Evolutionary conservation across 768 basidiomycete genomes (phyloP), one percentile per base, ranked within the genome.

Genomic region (Agrocybe praecox): DNA sequence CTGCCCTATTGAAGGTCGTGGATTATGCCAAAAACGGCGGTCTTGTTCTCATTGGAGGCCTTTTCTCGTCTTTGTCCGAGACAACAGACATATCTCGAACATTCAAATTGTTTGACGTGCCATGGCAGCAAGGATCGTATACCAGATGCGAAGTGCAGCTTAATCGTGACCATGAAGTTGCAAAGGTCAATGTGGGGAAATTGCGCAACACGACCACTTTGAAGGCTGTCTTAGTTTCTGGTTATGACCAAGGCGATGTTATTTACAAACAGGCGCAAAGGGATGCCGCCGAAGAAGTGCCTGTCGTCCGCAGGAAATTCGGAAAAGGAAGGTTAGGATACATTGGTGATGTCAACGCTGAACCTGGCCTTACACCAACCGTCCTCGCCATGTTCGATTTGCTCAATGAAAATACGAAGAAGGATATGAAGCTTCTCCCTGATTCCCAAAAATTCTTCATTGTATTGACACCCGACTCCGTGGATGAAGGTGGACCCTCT

Each of bases 381-480:
- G 34, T 74, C 17, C 64, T 75, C 33, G 68, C 69, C n/a, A 70
- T 77, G 71, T 60, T 75, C 23, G 69, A 64, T 8, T 50, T 73
- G 18, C 61, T 67, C 44, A 56, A 51, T 12, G 34, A 34, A 10
- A 34, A 24, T 9, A 9, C 26, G 9, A 29, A 29, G 26, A 29
- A 29, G 40, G 22, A 24, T 52, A 40, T 32, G 21, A 48, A 55
- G 2, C 52, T 62, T 3, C 44, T 58, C 8, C 67, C 65, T 0
- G 50, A 56, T 3, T 56, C 64, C 1, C 53, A 65, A 22, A 65
- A 64, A 45, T 72, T 70, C 36, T 34, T 70, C n/a, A 56, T 74
- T 23, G 53, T 70, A 11, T 40, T 75, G 15, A 65, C 68, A 3
- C 57, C 66, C 24, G 51, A 59, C 11, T 2, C 19, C 9, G 24